Evolutionary conservation across 2,329 filamentous ascomycete species (phyloP).

Genomic region (Arthroderma sp.): DNA sequence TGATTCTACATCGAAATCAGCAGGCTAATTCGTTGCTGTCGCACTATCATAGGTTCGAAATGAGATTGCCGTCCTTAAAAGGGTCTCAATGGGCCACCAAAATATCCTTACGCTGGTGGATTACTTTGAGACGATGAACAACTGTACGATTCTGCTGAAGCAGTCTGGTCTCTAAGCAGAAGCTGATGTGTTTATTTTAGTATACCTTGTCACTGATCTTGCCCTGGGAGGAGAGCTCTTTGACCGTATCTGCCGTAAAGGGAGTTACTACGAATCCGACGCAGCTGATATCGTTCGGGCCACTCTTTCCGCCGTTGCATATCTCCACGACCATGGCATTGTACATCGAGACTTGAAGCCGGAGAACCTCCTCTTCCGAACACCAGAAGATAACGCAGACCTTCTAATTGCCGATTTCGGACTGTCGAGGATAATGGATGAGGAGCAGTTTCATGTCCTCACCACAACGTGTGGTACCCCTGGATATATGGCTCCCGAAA

Average conservation of each 20-base stretch:
- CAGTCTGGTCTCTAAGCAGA: neutral
- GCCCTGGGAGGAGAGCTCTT: conserved; percentile 94
- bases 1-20: neutral
- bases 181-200: conserved; percentile 23
- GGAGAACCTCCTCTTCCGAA: conserved; percentile 91
- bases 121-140: conserved; percentile 99
- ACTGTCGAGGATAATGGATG: conserved; percentile 92
- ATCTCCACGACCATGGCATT: conserved; percentile 96
- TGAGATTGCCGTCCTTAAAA: conserved; percentile 93
- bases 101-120: conserved; percentile 97
- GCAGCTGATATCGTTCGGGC: conserved; percentile 90
- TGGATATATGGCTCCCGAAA: conserved; percentile 98
- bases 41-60: conserved; percentile 60
- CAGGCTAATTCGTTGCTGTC: neutral
- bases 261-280: conserved; percentile 95
- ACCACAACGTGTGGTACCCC: conserved; percentile 97
- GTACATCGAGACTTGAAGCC: conserved; percentile 96
- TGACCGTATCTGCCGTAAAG: conserved; percentile 96
- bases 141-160: conserved; percentile 42
- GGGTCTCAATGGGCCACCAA: conserved; percentile 97
- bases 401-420: conserved; percentile 95
- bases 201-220: conserved; percentile 94
- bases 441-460: conserved; percentile 93
- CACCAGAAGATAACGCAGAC: conserved; percentile 94
- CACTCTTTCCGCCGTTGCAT: conserved; percentile 92